phyloP scores from a whole-genome alignment of 2,329 filamentous ascomycete species.

The Zymoseptoria brevis region DNA sequence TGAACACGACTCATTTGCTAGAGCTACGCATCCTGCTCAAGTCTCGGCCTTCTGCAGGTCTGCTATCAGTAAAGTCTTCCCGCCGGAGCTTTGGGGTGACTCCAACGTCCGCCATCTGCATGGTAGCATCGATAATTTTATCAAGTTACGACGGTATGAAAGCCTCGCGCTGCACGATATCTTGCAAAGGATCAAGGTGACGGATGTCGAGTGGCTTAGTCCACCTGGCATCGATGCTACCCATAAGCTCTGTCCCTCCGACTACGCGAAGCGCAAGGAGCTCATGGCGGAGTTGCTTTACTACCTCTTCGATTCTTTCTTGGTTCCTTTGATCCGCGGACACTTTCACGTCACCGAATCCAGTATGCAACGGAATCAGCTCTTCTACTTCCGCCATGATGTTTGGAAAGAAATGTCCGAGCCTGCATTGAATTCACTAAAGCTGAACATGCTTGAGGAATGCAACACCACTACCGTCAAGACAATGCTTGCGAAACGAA shows the following conservation, averaged over 20 bases:
- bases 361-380: conserved; percentile 63
- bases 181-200: conserved; percentile 58
- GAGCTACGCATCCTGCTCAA: conserved; percentile 49
- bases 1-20: background rate
- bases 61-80: conserved; percentile 63
- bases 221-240: conserved; percentile 40
- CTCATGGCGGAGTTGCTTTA: conserved; percentile 81
- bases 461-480: conserved; percentile 52
- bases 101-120: conserved; percentile 58
- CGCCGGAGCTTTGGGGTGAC: conserved; percentile 64
- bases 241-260: conserved; percentile 59
- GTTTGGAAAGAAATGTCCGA: conserved; percentile 73
- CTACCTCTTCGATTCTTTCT: conserved; percentile 82
- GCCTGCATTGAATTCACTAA: conserved; percentile 61
- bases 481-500: conserved; percentile 51
- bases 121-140: conserved; percentile 65
- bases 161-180: conserved; percentile 71
- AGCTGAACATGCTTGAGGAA: conserved; percentile 69
- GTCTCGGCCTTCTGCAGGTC: conserved; percentile 86
- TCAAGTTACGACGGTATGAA: conserved; percentile 73
- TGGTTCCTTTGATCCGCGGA: conserved; percentile 76
- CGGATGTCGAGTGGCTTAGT: conserved; percentile 55
- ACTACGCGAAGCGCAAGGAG: conserved; percentile 67
- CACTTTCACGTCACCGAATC: conserved; percentile 97
- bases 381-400: conserved; percentile 95